These are phyloP conservation scores for Coniochaeta hoffmannii DNA, from an alignment of 2,329 filamentous ascomycete species.

Conservation along the genomic window DNA sequence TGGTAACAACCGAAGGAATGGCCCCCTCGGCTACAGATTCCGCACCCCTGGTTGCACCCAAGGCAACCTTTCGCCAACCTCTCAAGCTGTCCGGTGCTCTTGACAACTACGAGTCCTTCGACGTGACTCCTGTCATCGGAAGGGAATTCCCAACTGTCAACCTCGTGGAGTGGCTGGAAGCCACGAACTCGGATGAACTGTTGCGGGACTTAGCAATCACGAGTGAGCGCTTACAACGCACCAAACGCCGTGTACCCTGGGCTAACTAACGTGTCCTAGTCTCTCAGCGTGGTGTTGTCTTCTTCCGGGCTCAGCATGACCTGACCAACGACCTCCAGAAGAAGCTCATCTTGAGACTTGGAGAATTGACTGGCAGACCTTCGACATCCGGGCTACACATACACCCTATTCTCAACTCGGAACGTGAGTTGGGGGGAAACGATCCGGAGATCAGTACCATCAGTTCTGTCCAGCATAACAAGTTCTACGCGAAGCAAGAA, in stretches of 20 bases:
- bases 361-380: constrained; percentile 52
- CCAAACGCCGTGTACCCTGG: not conserved
- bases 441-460: constrained; percentile 55
- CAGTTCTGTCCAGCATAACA: constrained; percentile 39
- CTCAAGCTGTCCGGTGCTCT: constrained; percentile 43
- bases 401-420: constrained; percentile 49
- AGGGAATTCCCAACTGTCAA: constrained; percentile 52
- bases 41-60: not conserved
- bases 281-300: constrained; percentile 56
- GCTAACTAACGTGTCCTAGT: constrained; percentile 28
- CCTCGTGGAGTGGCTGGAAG: constrained; percentile 52
- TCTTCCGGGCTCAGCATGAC: constrained; percentile 53
- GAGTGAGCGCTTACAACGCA: constrained; percentile 31
- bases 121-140: constrained; percentile 55
- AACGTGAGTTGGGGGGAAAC: constrained; percentile 40
- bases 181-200: constrained; percentile 54
- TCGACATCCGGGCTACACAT: constrained; percentile 50
- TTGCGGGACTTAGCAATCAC: constrained; percentile 61
- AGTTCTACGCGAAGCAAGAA: constrained; percentile 22
- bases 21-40: constrained; percentile 17
- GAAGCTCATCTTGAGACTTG: constrained; percentile 48
- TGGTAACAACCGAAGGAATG: constrained; percentile 8
- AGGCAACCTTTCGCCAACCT: constrained; percentile 19
- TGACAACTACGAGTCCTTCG: constrained; percentile 45
- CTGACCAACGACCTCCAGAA: constrained; percentile 54